Conservation (phyloP, 148 eudicot genomes). For the Chenopodium album region DNA sequence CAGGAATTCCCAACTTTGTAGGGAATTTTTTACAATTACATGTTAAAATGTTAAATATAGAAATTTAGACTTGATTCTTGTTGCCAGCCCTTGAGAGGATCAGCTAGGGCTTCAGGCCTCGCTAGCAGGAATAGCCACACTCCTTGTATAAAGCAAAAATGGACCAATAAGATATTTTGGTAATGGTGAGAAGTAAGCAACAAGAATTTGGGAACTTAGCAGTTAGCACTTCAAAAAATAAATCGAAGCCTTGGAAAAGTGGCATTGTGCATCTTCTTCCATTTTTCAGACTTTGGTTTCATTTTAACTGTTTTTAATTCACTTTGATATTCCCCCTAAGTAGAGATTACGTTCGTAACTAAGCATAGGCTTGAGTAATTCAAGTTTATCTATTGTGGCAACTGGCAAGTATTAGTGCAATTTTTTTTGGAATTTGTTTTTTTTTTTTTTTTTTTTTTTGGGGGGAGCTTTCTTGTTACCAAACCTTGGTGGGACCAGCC, state of each 20-base stretch:
- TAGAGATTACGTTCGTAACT: not conserved
- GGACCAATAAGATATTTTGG: not conserved
- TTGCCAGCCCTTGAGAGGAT: not conserved
- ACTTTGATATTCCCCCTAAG: not conserved
- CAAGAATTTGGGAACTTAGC: not conserved
- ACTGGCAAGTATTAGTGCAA: too few relatives aligned
- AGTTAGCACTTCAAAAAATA: not conserved
- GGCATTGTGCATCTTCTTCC: not conserved
- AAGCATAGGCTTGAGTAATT: not conserved
- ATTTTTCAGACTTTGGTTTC: not conserved
- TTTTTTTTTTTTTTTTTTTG: too few relatives aligned
- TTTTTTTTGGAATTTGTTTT: too few relatives aligned
- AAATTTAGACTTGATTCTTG: not conserved
- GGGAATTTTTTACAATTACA: not conserved
- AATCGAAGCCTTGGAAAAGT: not conserved
- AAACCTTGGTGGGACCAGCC: too few relatives aligned
- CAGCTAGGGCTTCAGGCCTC: not conserved
- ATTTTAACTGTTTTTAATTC: not conserved
- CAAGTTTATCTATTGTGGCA: too few relatives aligned
- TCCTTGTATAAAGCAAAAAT: not conserved
- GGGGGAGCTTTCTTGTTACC: too few relatives aligned
- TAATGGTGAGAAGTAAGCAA: not conserved
- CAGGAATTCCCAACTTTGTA: not conserved
- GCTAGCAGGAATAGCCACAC: not conserved
- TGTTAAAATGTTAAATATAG: not conserved